A percentile compares a stretch with the other conserved stretches of the same genome.
Conservation (phyloP, 1,284 basidiomycete species). For the Meripilus lineatus region DNA sequence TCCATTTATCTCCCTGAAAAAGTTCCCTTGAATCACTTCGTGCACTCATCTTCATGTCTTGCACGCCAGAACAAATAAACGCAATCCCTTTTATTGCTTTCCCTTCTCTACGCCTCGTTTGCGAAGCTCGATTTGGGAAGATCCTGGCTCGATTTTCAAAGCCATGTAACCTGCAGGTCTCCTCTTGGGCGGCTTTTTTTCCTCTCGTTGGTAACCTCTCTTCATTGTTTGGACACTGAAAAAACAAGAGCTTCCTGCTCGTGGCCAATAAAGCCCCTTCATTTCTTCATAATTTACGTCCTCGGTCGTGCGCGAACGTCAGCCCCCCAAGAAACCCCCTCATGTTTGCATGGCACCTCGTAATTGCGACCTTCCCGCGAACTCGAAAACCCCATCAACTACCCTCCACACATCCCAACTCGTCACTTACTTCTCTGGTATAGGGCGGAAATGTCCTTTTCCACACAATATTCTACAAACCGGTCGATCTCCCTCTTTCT, state of each 20-base stretch:
- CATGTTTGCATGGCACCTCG: constrained; percentile 7
- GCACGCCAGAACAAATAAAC: too few species aligned
- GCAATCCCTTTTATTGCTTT: too few species aligned
- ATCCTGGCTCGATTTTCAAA: too few species aligned
- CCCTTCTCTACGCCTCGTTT: too few species aligned
- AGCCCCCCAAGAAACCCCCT: constrained; percentile 9
- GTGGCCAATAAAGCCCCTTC: neutral
- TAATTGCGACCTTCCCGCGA: constrained; percentile 13
- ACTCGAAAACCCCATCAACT: constrained; percentile 7
- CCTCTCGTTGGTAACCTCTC: neutral
- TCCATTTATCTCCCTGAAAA: too few species aligned
- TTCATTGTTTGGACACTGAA: neutral
- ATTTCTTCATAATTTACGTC: constrained; percentile 2
- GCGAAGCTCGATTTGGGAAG: too few species aligned
- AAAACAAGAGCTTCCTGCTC: neutral
- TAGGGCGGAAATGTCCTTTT: constrained; percentile 9
- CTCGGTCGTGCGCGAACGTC: constrained; percentile 9
- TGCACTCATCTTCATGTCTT: too few species aligned
- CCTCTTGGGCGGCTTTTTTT: too few species aligned
- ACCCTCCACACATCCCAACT: constrained; percentile 5
- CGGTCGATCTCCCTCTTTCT: constrained; percentile 10
- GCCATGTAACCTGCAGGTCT: too few species aligned
- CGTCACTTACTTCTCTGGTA: constrained; percentile 9
- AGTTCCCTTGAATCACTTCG: too few species aligned
- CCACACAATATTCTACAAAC: constrained; percentile 12